Base-by-base conservation (phyloP, 1,284 basidiomycete species). In the Fomitopsis betulina region DNA sequence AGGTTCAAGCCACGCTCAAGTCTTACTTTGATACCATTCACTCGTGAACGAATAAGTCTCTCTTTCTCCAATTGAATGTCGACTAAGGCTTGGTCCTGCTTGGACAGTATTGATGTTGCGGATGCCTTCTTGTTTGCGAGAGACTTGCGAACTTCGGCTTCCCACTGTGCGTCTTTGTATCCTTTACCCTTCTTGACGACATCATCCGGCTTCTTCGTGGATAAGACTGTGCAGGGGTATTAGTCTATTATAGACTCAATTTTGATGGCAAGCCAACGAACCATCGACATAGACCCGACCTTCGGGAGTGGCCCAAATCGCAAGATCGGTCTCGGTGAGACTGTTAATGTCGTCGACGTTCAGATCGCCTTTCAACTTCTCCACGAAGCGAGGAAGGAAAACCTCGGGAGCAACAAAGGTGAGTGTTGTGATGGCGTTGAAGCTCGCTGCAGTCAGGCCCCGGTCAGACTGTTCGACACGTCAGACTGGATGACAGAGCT, bases 81-180 rank as follows among this genome's bases (percentile, higher is more conserved):
- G 6, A 97, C 83, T 3, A 92, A 79, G 0, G 85, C 86, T 63
- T 90, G 86, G 58, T 96, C 93, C 62, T 90, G 86, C 70, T 95
- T 97, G 1, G 90, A 92, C 3, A 97, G 72, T 5, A 80, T 79
- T 5, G 75, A 73, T 1, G 77, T 67, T 1, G 75, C 72, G 0
- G 79, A 72, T 1, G 75, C 73, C 67, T 86, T 76, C 75, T 96
- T 96, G 61, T 76, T 84, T 7, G 91, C 89, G 0, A 97, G 77
- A 0, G 89, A 86, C 65, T 90, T 89, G 10, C 94, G 84, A n/a
- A 96, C 77, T 62, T 98, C 94, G 32, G 87, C 89, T 63, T 98
- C 96, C 95, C 95, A 98, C 67, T 92, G 89, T 13, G 91, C 87
- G 27, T 95, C 88, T 47, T 92, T 93, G 13, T 90, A 85, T 60